Base-by-base conservation (phyloP, 108 stramenopile genomes). In the Skeletonema tropicum region DNA sequence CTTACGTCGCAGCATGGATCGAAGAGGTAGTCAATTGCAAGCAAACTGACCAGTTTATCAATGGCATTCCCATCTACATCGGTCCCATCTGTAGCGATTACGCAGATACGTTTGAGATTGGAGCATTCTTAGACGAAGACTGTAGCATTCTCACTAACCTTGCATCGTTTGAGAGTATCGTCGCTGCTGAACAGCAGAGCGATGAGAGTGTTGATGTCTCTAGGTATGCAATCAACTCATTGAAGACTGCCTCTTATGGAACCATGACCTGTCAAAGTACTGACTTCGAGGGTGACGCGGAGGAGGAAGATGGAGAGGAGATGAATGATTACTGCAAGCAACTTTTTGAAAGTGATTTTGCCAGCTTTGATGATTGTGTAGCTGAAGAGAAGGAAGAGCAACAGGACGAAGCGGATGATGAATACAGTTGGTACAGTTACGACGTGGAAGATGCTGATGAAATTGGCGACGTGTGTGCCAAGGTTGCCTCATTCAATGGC, bases 1-100 rank as follows among this genome's bases (percentile, higher is more conserved):
- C 57, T 9, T 31, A 41, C 11, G 59, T 71, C 60, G 55, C 70
- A 17, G 58, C 74, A 38, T 81, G 80, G 80, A 81, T 81, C n/a
- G 55, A 35, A 14, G 48, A 49, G 48, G 17, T 49, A 21, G 48
- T 7, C 19, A 49, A 49, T 19, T 49, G 48, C 48, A 49, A 49
- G 48, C 13, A 17, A 7, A 49, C 48, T 19, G 17, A 7, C 19
- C 3, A 49, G 17, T 49, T 7, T 5, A 21, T 49, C 48, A 49
- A 49, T 21, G 48, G 19, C 6, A 5, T 7, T 3, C 48, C n/a
- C 0, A 19, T 49, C 19, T 49, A 49, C 19, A 17, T 49, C 17
- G 48, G 48, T 4, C 48, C 48, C 6, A 49, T 49, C 1, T 49
- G 48, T 7, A 49, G 48, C 19, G 48, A 49, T 6, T 19, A 49